A percentile compares a stretch with the other conserved stretches of the same genome.
These are phyloP conservation scores for Candida peoriensis DNA, from an alignment of 805 yeast genomes.

Conservation along the genomic window DNA sequence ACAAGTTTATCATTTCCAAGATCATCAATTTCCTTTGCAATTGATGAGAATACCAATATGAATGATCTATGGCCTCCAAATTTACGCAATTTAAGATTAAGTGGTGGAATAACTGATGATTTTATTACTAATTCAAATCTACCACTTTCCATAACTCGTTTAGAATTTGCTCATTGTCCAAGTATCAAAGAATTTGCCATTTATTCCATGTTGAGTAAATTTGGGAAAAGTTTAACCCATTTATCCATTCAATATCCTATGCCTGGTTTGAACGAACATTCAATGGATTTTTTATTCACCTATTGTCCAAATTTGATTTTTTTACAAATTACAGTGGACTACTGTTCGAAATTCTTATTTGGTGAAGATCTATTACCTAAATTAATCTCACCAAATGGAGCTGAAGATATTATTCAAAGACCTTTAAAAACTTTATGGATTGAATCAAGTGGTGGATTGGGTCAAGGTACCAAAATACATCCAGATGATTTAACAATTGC, in stretches of 20 bases:
- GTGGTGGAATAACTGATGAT: conserved; percentile 87
- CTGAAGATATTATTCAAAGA: too few relatives aligned
- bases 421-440: conserved; percentile 62
- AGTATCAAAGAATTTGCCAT: conserved; percentile 61
- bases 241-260: conserved; percentile 79
- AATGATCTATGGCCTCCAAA: conserved; percentile 88
- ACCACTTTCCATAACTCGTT: conserved; percentile 62
- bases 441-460: conserved; percentile 82
- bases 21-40: conserved; percentile 64
- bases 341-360: conserved; percentile 48
- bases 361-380: conserved; percentile 36
- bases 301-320: conserved; percentile 70
- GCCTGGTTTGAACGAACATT: conserved; percentile 67
- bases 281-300: conserved; percentile 67
- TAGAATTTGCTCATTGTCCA: conserved; percentile 89
- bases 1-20: conserved; percentile 85
- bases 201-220: conserved; percentile 50
- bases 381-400: conserved; percentile 20
- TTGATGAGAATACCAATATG: conserved; percentile 38
- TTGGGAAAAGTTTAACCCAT: conserved; percentile 61
- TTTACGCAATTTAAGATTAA: conserved; percentile 63
- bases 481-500: conserved; percentile 90
- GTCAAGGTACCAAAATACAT: conserved; percentile 75
- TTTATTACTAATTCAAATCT: conserved; percentile 67
- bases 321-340: conserved; percentile 75